Conservation (phyloP, 176 grass and related monocot species). For the Carex kokanica region DNA sequence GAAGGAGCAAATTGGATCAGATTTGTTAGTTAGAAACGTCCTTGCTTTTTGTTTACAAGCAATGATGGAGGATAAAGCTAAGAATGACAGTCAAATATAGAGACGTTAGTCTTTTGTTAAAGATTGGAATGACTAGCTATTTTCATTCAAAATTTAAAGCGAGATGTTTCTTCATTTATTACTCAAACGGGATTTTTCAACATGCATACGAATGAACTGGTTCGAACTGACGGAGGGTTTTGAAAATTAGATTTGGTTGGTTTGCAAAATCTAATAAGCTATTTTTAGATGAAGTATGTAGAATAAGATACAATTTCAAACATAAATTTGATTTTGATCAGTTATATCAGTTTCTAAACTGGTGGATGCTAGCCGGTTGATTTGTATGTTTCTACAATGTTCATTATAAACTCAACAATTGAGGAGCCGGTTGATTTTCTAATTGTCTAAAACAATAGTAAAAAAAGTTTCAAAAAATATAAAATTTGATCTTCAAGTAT, state of each 20-base stretch:
- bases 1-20: neutral
- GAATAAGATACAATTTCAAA: neutral
- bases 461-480: no score
- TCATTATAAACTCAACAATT: neutral
- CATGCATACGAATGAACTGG: neutral
- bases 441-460: no score
- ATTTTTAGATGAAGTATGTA: slow-evolving; percentile 13
- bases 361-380: neutral
- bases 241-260: neutral
- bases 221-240: neutral
- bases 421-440: no score
- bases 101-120: neutral
- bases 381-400: neutral
- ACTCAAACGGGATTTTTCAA: neutral
- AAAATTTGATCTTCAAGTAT: no score
- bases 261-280: neutral
- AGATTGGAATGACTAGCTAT: neutral
- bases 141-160: neutral
- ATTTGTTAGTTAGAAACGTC: slow-evolving; percentile 13
- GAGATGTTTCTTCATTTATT: slow-evolving; percentile 12
- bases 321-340: neutral
- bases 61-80: neutral
- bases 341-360: neutral
- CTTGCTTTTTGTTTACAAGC: neutral
- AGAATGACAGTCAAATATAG: neutral